Evolutionary conservation across 129 eudicot genomes (phyloP).

Genomic region (Artemisia tridentata): DNA sequence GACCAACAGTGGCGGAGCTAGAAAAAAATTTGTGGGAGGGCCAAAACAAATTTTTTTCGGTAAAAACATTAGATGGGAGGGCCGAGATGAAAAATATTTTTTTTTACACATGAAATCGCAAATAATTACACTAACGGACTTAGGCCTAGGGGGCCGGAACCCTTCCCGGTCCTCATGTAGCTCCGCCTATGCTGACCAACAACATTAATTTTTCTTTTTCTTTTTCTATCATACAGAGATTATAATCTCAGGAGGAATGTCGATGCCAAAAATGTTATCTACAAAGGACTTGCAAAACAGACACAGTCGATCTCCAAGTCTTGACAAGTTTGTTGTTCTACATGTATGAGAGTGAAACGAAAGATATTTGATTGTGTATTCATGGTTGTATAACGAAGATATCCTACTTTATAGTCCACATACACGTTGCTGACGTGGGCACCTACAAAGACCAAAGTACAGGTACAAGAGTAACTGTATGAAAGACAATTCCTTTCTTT

Average conservation of each 20-base stretch:
- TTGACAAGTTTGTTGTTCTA: conserved; percentile 47
- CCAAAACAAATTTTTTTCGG: too few relatives aligned
- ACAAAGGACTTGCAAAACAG: conserved; percentile 40
- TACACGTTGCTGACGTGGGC: background rate
- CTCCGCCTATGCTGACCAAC: background rate
- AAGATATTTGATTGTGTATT: background rate
- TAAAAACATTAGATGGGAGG: too few relatives aligned
- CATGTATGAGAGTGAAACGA: conserved; percentile 37
- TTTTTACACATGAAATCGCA: too few relatives aligned
- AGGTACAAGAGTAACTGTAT: background rate
- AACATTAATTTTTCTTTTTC: background rate
- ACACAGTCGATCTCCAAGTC: conserved; percentile 40
- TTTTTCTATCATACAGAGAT: conserved; percentile 50
- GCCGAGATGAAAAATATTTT: too few relatives aligned
- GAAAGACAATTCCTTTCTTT: background rate
- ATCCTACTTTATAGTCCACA: background rate
- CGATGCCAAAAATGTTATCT: conserved; percentile 63
- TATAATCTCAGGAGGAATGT: conserved; percentile 84
- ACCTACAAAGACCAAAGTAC: background rate
- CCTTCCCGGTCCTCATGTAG: too few relatives aligned
- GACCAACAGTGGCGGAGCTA: too few relatives aligned
- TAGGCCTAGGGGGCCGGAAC: too few relatives aligned
- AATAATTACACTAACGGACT: too few relatives aligned
- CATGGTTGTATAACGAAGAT: background rate
- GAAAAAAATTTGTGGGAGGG: too few relatives aligned